These are phyloP conservation scores for Hypoxylon sp. DNA, from an alignment of 2,329 filamentous ascomycete genomes.

Conservation along the genomic window DNA sequence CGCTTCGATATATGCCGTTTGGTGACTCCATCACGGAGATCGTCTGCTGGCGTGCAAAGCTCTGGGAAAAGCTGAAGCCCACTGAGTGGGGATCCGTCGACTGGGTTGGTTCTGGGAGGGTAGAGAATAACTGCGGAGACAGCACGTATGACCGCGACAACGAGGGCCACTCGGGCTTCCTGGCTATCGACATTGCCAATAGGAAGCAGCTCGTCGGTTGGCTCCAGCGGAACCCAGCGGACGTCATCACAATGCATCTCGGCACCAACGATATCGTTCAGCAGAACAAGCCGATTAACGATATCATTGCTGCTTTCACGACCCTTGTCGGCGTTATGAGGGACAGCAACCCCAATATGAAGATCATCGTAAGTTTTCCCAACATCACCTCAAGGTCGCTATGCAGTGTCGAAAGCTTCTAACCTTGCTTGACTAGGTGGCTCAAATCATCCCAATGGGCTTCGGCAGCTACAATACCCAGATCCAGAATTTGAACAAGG, in stretches of 20 bases:
- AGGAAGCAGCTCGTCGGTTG: slow-evolving; percentile 59
- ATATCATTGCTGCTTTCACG: slow-evolving; percentile 58
- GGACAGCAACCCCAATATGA: slow-evolving; percentile 56
- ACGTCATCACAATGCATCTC: slow-evolving; percentile 62
- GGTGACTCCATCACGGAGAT: slow-evolving; percentile 61
- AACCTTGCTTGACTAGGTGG: slow-evolving; percentile 50
- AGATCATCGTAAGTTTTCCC: slow-evolving; percentile 57
- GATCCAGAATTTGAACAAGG: slow-evolving; percentile 56
- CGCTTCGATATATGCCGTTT: slow-evolving; percentile 57
- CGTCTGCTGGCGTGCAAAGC: slow-evolving; percentile 59
- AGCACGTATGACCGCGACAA: slow-evolving; percentile 59
- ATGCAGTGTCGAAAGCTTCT: background rate
- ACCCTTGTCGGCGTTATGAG: slow-evolving; percentile 57
- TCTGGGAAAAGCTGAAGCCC: slow-evolving; percentile 58
- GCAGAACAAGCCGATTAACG: slow-evolving; percentile 54
- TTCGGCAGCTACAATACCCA: slow-evolving; percentile 54
- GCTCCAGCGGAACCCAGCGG: slow-evolving; percentile 58
- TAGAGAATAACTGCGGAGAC: slow-evolving; percentile 54
- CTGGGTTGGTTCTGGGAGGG: slow-evolving; percentile 55
- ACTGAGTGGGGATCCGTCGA: slow-evolving; percentile 56
- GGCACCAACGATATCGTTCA: slow-evolving; percentile 61
- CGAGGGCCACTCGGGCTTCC: slow-evolving; percentile 60
- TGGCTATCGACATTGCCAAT: slow-evolving; percentile 60
- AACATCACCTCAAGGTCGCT: background rate
- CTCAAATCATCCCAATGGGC: slow-evolving; percentile 57